Percentiles rank a stretch among this genome's conserved stretches.
These are phyloP conservation scores for Hypoxylon sp. DNA, from an alignment of 2,329 filamentous ascomycete genomes.

Conservation along the genomic window DNA sequence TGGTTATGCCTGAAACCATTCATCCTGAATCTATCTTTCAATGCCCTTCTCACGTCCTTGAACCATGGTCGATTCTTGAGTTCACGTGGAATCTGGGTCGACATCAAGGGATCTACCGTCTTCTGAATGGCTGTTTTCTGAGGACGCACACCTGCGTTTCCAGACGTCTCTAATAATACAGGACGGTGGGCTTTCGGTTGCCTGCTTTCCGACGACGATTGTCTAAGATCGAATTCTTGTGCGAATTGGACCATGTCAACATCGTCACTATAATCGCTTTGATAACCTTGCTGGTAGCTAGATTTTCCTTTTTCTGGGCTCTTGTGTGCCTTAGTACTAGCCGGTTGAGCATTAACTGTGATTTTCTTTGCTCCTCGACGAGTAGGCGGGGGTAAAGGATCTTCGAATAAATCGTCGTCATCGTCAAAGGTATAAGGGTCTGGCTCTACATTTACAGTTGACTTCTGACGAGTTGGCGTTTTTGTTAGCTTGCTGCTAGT, in stretches of 20 bases:
- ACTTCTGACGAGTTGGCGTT: slow-evolving; percentile 36
- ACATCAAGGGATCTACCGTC: slow-evolving; percentile 51
- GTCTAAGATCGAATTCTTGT: slow-evolving; percentile 64
- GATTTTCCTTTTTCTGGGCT: slow-evolving; percentile 46
- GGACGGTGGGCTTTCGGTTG: slow-evolving; percentile 52
- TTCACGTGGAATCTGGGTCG: slow-evolving; percentile 62
- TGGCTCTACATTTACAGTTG: slow-evolving; percentile 30
- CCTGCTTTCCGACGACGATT: slow-evolving; percentile 54
- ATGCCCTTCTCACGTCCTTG: slow-evolving; percentile 81
- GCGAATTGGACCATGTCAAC: slow-evolving; percentile 68
- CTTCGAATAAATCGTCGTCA: slow-evolving; percentile 53
- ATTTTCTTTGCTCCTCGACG: slow-evolving; percentile 30
- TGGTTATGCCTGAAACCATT: slow-evolving; percentile 92
- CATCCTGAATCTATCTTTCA: slow-evolving; percentile 88
- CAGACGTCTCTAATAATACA: slow-evolving; percentile 65
- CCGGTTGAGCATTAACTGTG: slow-evolving; percentile 29
- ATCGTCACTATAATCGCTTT: slow-evolving; percentile 66
- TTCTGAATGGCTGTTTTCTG: slow-evolving; percentile 55
- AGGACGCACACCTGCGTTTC: slow-evolving; percentile 60
- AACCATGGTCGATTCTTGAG: slow-evolving; percentile 85
- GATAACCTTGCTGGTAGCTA: slow-evolving; percentile 45
- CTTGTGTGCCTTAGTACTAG: slow-evolving; percentile 40
- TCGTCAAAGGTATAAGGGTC: slow-evolving; percentile 56
- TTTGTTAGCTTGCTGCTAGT: slow-evolving; percentile 39
- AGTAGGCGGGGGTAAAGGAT: slow-evolving; percentile 37